Conservation (phyloP, 495 filamentous ascomycete genomes). For the Terfezia boudieri region DNA sequence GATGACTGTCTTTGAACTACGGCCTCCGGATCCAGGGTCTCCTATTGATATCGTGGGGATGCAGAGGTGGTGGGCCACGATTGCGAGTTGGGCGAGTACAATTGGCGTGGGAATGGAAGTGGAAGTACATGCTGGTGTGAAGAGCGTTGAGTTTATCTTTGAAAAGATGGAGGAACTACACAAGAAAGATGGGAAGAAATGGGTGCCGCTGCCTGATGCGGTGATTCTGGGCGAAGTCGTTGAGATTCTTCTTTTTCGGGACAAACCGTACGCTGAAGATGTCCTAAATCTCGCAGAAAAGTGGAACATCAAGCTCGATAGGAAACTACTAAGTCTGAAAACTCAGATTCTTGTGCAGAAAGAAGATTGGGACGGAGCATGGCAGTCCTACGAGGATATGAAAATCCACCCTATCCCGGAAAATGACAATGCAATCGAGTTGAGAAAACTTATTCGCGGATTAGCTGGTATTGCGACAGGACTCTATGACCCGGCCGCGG, state of each 20-base stretch:
- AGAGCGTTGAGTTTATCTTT: constrained; percentile 2
- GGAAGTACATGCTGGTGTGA: background rate
- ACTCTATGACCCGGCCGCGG: constrained; percentile 28
- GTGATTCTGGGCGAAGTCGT: background rate
- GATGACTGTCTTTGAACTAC: background rate
- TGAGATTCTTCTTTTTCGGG: constrained; percentile 26
- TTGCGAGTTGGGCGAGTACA: background rate
- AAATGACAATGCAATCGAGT: constrained; percentile 5
- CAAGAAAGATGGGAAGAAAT: constrained; percentile 17
- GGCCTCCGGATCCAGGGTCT: no score
- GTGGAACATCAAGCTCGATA: constrained; percentile 38
- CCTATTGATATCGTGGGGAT: no score
- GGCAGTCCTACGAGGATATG: constrained; percentile 37
- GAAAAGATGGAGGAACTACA: constrained; percentile 16
- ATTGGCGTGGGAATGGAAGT: background rate
- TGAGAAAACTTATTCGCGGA: constrained; percentile 26
- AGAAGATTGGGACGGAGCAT: constrained; percentile 43
- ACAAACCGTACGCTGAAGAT: constrained; percentile 39
- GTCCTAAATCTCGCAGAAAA: constrained; percentile 28
- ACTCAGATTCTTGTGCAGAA: constrained; percentile 51
- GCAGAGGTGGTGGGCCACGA: background rate
- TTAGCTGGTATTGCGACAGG: no score
- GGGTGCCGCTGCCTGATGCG: background rate
- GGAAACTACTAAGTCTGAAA: constrained; percentile 45
- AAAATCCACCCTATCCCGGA: constrained; percentile 8